A percentile compares a stretch with the other conserved stretches of the same genome.
Evolutionary conservation across 1,284 basidiomycete species (phyloP).

Genomic region (Melanopsichium pennsylvanicum): DNA sequence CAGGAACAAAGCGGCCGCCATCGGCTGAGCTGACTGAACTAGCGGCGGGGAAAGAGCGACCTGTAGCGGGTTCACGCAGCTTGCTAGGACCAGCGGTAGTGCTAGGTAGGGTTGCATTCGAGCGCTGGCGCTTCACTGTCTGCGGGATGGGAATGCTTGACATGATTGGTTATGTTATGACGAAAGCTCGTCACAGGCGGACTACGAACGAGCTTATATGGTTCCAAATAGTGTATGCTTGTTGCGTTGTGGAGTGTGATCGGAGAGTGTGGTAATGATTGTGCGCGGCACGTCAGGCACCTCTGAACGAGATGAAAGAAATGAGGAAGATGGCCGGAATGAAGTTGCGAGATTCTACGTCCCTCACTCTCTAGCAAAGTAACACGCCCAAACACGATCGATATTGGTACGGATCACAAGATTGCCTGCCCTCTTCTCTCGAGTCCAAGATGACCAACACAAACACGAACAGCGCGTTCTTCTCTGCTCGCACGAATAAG

Average conservation of each 20-base stretch:
- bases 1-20: slow-evolving; percentile 27
- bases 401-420: no score
- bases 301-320: no score
- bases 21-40: slow-evolving; percentile 28
- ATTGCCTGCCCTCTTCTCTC: no score
- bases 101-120: slow-evolving; percentile 20
- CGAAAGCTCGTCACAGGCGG: not conserved
- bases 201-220: not conserved
- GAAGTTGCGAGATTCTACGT: not conserved
- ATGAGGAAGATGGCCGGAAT: not conserved
- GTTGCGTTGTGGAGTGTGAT: no score
- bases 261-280: not conserved
- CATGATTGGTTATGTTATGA: slow-evolving; percentile 11
- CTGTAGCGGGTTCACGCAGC: slow-evolving; percentile 24
- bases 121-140: slow-evolving; percentile 42
- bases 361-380: no score
- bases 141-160: slow-evolving; percentile 48
- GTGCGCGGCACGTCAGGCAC: not conserved
- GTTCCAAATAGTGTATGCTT: no score
- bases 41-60: slow-evolving; percentile 15
- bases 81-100: slow-evolving; percentile 37
- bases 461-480: no score
- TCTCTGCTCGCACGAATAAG: no score
- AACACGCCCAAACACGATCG: no score
- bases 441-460: no score